Evolutionary conservation across 2,329 filamentous ascomycete species (phyloP).

Genomic region (Penicillium sp.): DNA sequence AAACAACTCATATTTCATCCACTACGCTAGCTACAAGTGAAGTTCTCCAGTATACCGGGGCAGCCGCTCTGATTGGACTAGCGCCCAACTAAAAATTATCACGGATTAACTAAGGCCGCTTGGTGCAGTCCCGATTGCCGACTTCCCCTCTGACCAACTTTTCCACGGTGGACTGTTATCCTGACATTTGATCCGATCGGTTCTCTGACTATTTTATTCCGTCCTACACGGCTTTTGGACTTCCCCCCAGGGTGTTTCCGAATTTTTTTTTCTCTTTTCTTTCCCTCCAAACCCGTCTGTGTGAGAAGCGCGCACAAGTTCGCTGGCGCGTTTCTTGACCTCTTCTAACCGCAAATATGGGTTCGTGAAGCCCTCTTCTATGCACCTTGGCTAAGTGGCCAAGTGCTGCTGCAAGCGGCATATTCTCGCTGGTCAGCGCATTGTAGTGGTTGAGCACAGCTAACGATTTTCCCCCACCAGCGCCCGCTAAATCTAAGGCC

Average conservation of each 20-base stretch:
- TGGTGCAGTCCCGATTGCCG: constrained; percentile 23
- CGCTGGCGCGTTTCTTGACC: constrained; percentile 38
- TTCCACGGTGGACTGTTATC: constrained; percentile 19
- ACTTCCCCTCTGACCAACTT: constrained; percentile 27
- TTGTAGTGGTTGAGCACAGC: constrained; percentile 43
- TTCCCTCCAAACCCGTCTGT: constrained; percentile 19
- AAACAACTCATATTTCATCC: no score
- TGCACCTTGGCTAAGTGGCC: neutral
- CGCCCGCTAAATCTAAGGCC: constrained; percentile 86
- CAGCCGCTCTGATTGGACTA: constrained; percentile 38
- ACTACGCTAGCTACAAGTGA: neutral
- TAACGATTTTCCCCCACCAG: constrained; percentile 47
- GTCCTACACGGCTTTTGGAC: constrained; percentile 14
- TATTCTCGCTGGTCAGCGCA: neutral
- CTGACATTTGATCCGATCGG: constrained; percentile 20
- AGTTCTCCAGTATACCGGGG: neutral
- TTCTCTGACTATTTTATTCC: constrained; percentile 11
- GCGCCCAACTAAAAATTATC: constrained; percentile 44
- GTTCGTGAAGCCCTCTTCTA: constrained; percentile 34
- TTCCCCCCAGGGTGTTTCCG: constrained; percentile 15
- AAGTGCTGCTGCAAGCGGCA: neutral
- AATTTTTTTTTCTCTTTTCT: constrained; percentile 21
- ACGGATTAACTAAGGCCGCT: constrained; percentile 36
- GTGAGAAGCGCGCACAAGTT: constrained; percentile 40
- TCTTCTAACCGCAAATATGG: constrained; percentile 57